Conservation (phyloP, 116 monocot genomes). For the Cymodocea nodosa region DNA sequence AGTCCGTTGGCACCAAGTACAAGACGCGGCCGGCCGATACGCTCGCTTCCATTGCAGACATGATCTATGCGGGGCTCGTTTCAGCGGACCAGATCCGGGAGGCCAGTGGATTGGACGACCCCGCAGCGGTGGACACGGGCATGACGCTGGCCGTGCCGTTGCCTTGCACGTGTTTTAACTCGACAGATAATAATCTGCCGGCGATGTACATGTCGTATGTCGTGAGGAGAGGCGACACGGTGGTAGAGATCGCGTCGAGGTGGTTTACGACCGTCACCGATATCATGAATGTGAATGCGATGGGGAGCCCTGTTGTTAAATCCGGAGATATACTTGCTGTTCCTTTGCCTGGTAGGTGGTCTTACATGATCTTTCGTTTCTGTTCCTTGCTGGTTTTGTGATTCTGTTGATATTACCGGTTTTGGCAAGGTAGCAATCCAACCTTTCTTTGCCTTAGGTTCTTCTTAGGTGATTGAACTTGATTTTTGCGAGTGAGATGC, state of each 20-base stretch:
- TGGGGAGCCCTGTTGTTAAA: constrained; percentile 51
- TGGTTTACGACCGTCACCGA: constrained; percentile 73
- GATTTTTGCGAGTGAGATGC: too few species aligned
- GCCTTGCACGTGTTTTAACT: constrained; percentile 69
- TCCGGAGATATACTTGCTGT: constrained; percentile 71
- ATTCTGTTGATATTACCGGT: too few species aligned
- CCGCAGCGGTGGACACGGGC: constrained; percentile 42
- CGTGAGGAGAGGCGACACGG: constrained; percentile 41
- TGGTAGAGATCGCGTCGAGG: constrained; percentile 38
- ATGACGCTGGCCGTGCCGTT: constrained; percentile 45
- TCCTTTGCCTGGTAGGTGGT: constrained; percentile 51
- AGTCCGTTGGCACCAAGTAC: constrained; percentile 58
- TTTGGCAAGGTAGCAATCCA: too few species aligned
- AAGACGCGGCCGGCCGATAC: constrained; percentile 59
- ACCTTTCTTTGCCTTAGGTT: too few species aligned
- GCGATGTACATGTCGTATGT: constrained; percentile 63
- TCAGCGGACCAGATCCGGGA: constrained; percentile 80
- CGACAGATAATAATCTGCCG: constrained; percentile 41
- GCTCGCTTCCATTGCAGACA: constrained; percentile 43
- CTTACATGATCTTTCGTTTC: too few species aligned
- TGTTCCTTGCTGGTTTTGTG: too few species aligned
- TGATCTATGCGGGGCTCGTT: constrained; percentile 54
- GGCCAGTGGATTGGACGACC: constrained; percentile 45
- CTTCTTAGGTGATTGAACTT: too few species aligned
- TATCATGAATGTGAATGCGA: constrained; percentile 70